Conservation (phyloP, 1,284 basidiomycete genomes). For the Hypsizygus ulmarius region DNA sequence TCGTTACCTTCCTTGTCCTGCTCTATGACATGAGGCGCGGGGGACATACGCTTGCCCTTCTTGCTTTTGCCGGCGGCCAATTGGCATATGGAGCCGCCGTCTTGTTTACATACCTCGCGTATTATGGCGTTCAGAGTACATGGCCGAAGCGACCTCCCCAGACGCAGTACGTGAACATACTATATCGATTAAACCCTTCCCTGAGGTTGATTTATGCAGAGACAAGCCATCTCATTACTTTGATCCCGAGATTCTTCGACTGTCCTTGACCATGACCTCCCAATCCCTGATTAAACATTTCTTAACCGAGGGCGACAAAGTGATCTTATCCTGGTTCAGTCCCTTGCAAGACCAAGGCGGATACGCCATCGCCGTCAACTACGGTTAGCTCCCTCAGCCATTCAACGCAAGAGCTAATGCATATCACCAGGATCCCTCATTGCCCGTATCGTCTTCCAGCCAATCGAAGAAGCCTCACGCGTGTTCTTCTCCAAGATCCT, state of each 20-base stretch:
- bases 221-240: conserved; percentile 33
- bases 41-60: conserved; percentile 48
- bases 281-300: conserved; percentile 93
- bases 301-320: conserved; percentile 93
- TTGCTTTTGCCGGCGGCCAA: conserved; percentile 85
- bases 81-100: conserved; percentile 61
- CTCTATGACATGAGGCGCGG: conserved; percentile 39
- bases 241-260: conserved; percentile 48
- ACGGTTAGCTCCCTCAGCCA: conserved; percentile 54
- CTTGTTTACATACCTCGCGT: conserved; percentile 33
- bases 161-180: conserved; percentile 12
- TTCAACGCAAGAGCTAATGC: not conserved
- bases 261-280: conserved; percentile 78
- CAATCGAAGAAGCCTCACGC: conserved; percentile 86
- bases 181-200: conserved; percentile 11
- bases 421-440: conserved; percentile 73
- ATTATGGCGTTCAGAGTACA: conserved; percentile 29
- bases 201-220: conserved; percentile 9
- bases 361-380: conserved; percentile 92
- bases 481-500: conserved; percentile 82
- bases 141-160: conserved; percentile 19
- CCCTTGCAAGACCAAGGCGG: conserved; percentile 87
- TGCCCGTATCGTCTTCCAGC: conserved; percentile 89
- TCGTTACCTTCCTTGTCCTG: conserved; percentile 67
- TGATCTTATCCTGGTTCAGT: conserved; percentile 82